Conservation (phyloP, 108 stramenopile genomes). For the Skeletonema menzelii region DNA sequence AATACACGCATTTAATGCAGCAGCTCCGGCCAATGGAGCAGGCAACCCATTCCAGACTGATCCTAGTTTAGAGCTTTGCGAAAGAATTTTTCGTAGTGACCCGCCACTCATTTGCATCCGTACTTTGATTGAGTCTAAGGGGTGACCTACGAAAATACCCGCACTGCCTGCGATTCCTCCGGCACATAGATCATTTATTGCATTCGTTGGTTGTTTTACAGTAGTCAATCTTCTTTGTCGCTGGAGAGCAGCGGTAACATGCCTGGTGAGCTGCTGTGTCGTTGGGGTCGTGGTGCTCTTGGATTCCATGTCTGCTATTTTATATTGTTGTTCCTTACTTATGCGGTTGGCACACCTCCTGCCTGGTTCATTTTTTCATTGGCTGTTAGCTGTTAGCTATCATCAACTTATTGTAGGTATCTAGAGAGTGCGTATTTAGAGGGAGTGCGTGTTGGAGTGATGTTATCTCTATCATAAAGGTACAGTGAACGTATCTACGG, state of each 20-base stretch:
- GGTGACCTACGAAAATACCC: conserved; percentile 83
- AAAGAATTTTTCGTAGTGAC: conserved; percentile 2
- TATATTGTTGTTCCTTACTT: not conserved
- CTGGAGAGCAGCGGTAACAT: not conserved
- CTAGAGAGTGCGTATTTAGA: no score
- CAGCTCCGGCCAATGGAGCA: conserved; percentile 74
- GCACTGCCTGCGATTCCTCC: conserved; percentile 79
- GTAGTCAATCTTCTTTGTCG: not conserved
- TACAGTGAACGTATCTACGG: no score
- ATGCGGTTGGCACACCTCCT: no score
- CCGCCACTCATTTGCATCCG: conserved; percentile 19
- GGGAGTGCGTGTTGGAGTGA: no score
- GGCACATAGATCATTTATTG: conserved; percentile 72
- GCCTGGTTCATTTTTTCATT: no score
- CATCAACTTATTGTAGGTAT: no score
- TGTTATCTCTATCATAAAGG: no score
- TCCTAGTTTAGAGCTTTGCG: conserved; percentile 25
- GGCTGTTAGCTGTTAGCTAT: no score
- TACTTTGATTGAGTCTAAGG: conserved; percentile 89
- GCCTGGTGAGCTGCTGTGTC: no score
- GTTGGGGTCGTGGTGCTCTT: no score
- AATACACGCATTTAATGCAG: conserved; percentile 82
- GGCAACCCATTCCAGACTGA: conserved; percentile 71
- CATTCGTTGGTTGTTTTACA: not conserved
- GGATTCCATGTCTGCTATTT: no score